These are phyloP conservation scores for Monosporascus sp. DNA, from an alignment of 2,329 filamentous ascomycete genomes.

Conservation along the genomic window DNA sequence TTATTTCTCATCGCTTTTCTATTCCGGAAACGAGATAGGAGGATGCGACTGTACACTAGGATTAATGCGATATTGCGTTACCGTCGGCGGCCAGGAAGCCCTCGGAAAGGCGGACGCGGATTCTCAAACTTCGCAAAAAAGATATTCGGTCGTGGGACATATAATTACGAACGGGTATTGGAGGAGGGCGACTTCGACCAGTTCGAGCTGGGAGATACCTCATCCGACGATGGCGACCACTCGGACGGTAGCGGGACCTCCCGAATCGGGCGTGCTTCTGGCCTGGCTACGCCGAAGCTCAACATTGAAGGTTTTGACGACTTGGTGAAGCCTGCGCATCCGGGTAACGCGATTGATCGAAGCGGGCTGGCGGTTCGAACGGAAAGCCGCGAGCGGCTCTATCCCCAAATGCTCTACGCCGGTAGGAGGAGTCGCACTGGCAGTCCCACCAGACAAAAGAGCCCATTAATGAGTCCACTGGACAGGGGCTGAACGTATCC, in stretches of 20 bases:
- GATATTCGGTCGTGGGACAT: slow-evolving; percentile 55
- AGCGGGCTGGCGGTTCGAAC: slow-evolving; percentile 74
- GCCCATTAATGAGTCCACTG: slow-evolving; percentile 48
- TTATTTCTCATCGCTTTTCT: slow-evolving; percentile 65
- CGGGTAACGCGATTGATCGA: slow-evolving; percentile 50
- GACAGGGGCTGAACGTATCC: slow-evolving; percentile 31
- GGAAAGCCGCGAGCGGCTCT: slow-evolving; percentile 77
- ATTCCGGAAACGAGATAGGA: slow-evolving; percentile 73
- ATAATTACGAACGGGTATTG: slow-evolving; percentile 75
- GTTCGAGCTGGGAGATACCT: slow-evolving; percentile 70
- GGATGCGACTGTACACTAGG: slow-evolving; percentile 55
- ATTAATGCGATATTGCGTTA: slow-evolving; percentile 40
- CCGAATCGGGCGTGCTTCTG: slow-evolving; percentile 55
- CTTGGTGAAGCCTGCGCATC: slow-evolving; percentile 24
- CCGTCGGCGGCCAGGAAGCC: slow-evolving; percentile 39
- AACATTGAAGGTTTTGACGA: slow-evolving; percentile 49
- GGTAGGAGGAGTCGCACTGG: slow-evolving; percentile 52
- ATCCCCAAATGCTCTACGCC: slow-evolving; percentile 50
- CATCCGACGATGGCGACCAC: slow-evolving; percentile 59
- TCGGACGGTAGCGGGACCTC: slow-evolving; percentile 54
- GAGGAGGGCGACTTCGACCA: slow-evolving; percentile 72
- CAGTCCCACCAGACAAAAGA: slow-evolving; percentile 56
- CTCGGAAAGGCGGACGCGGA: slow-evolving; percentile 40
- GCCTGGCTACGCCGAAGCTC: slow-evolving; percentile 62
- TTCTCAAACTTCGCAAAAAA: slow-evolving; percentile 52